Conservation (phyloP, 768 basidiomycete species). For the Suillus brevipes region DNA sequence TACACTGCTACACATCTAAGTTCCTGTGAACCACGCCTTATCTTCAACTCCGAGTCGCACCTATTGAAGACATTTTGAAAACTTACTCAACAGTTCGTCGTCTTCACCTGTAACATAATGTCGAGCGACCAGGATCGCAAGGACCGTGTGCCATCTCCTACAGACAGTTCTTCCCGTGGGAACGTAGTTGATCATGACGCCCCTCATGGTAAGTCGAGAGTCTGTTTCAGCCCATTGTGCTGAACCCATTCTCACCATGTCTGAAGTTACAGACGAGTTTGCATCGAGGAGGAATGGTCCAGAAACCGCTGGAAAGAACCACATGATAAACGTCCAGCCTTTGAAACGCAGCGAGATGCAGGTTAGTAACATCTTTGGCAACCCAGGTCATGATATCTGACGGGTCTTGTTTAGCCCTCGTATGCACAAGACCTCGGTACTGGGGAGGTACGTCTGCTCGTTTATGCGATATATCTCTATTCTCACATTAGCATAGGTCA, state of each 20-base stretch:
- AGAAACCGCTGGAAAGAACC: constrained; percentile 26
- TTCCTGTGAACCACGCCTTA: constrained; percentile 9
- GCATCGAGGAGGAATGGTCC: constrained; percentile 34
- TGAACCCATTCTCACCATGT: constrained; percentile 17
- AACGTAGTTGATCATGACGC: constrained; percentile 77
- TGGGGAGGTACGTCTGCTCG: constrained; percentile 41
- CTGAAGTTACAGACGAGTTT: constrained; percentile 66
- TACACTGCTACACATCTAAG: constrained; percentile 10
- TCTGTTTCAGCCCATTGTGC: constrained; percentile 6
- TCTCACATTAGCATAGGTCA: constrained; percentile 46
- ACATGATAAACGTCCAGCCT: constrained; percentile 80
- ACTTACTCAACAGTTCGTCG: constrained; percentile 2
- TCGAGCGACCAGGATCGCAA: constrained; percentile 46
- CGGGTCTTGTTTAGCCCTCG: constrained; percentile 57
- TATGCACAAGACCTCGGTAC: constrained; percentile 90
- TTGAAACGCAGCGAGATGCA: constrained; percentile 87
- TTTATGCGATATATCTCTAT: background rate
- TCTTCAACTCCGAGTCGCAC: background rate
- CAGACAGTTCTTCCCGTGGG: constrained; percentile 39
- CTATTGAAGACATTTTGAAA: constrained; percentile 20
- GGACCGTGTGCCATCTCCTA: constrained; percentile 46
- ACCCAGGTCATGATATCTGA: background rate
- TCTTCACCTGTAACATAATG: constrained; percentile 18
- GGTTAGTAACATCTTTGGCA: constrained; percentile 38
- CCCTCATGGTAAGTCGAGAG: constrained; percentile 51